Evolutionary conservation across 1,139 yeast species (phyloP).

Genomic region (Suhomyces kunorum): DNA sequence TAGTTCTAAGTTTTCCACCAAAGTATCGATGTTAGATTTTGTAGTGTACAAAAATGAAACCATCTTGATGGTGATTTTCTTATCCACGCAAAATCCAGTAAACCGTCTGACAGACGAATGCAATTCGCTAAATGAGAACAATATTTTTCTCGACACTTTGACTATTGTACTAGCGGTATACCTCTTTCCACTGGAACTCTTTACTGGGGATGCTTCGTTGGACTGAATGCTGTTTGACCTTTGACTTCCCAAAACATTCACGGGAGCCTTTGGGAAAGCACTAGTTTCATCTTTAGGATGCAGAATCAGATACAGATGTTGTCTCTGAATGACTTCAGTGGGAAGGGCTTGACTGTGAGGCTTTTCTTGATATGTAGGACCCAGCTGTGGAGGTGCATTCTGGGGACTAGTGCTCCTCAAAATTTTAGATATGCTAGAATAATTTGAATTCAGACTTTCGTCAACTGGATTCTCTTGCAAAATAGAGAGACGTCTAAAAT

Average conservation of each 20-base stretch:
- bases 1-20: slow-evolving; percentile 61
- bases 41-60: slow-evolving; percentile 57
- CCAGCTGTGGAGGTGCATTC: background rate
- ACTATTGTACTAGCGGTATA: slow-evolving; percentile 35
- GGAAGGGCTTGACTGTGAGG: background rate
- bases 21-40: slow-evolving; percentile 57
- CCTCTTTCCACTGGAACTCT: slow-evolving; percentile 14
- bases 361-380: background rate
- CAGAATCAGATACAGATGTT: slow-evolving; percentile 11
- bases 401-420: background rate
- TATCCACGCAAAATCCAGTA: slow-evolving; percentile 66
- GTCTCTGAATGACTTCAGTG: slow-evolving; percentile 9
- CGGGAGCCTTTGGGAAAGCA: slow-evolving; percentile 4
- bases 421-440: background rate
- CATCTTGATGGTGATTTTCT: slow-evolving; percentile 59
- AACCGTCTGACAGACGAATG: slow-evolving; percentile 69
- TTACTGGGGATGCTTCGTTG: slow-evolving; percentile 18
- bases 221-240: slow-evolving; percentile 12
- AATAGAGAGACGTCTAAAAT: slow-evolving; percentile 69
- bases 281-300: slow-evolving; percentile 10
- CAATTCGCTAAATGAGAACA: slow-evolving; percentile 66
- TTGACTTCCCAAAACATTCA: slow-evolving; percentile 3
- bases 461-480: slow-evolving; percentile 58
- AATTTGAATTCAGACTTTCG: slow-evolving; percentile 20
- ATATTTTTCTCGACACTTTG: slow-evolving; percentile 55